These are phyloP conservation scores for Hypoxylon crocopeplum DNA, from an alignment of 495 filamentous ascomycete genomes.

Conservation along the genomic window DNA sequence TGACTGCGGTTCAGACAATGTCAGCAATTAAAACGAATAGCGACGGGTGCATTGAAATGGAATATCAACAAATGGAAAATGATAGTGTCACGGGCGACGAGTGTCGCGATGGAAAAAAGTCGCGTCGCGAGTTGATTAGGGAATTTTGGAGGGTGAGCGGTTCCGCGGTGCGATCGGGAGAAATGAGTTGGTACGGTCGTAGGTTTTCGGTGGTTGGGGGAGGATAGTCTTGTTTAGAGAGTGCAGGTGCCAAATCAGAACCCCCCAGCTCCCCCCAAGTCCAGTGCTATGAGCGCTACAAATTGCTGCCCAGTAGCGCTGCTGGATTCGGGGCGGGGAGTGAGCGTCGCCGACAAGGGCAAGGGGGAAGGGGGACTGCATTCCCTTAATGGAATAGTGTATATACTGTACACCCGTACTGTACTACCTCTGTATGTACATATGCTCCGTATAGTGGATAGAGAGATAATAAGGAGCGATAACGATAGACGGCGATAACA, in stretches of 20 bases:
- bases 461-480: neutral
- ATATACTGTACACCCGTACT: neutral
- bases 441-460: neutral
- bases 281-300: neutral
- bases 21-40: slow-evolving; percentile 53
- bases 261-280: neutral
- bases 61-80: slow-evolving; percentile 46
- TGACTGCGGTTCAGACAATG: slow-evolving; percentile 51
- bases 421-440: neutral
- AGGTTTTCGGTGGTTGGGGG: slow-evolving; percentile 39
- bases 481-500: neutral
- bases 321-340: neutral
- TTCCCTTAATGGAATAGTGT: neutral
- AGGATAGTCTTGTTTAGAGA: slow-evolving; percentile 1
- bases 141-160: slow-evolving; percentile 32
- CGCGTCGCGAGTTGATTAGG: slow-evolving; percentile 56
- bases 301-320: neutral
- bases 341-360: no score
- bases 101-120: slow-evolving; percentile 58
- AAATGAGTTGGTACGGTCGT: slow-evolving; percentile 38
- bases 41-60: slow-evolving; percentile 42
- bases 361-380: no score
- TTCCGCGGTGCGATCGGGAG: slow-evolving; percentile 41
- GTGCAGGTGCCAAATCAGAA: neutral
- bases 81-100: slow-evolving; percentile 50